Percentiles rank a stretch among this genome's conserved stretches.
These are phyloP conservation scores for Trametes cingulata DNA, from an alignment of 768 basidiomycete species.

Conservation along the genomic window DNA sequence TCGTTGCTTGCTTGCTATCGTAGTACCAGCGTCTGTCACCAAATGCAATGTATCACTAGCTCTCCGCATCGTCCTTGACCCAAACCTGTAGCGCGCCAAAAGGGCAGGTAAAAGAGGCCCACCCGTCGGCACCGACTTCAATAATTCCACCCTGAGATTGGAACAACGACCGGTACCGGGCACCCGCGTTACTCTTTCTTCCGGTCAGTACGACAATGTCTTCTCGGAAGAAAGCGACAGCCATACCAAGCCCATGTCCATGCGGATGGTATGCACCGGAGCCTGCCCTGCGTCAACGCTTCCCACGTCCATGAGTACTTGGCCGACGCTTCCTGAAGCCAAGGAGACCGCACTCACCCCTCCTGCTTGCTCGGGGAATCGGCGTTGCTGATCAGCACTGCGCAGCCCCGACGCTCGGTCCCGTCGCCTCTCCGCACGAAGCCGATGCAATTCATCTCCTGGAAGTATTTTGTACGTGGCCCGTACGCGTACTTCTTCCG, in stretches of 20 bases:
- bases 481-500: slow-evolving; percentile 75
- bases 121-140: slow-evolving; percentile 53
- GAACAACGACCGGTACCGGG: slow-evolving; percentile 51
- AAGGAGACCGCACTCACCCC: slow-evolving; percentile 3
- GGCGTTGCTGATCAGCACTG: slow-evolving; percentile 67
- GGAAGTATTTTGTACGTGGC: slow-evolving; percentile 57
- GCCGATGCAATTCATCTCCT: slow-evolving; percentile 65
- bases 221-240: slow-evolving; percentile 32
- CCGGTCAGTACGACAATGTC: slow-evolving; percentile 29
- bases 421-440: slow-evolving; percentile 69
- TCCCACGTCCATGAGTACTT: slow-evolving; percentile 31
- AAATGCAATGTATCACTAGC: neutral
- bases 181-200: slow-evolving; percentile 33
- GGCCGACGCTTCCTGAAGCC: slow-evolving; percentile 21
- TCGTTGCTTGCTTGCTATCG: slow-evolving; percentile 2
- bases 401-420: slow-evolving; percentile 55
- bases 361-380: slow-evolving; percentile 2
- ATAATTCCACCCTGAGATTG: slow-evolving; percentile 42
- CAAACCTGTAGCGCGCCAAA: slow-evolving; percentile 61
- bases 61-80: slow-evolving; percentile 31
- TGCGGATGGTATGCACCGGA: slow-evolving; percentile 43
- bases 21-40: neutral
- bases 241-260: slow-evolving; percentile 55
- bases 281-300: slow-evolving; percentile 35
- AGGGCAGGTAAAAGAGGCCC: slow-evolving; percentile 66